Evolutionary conservation across 2,329 filamentous ascomycete genomes (phyloP).

Genomic region (Fusarium phyllophilum): DNA sequence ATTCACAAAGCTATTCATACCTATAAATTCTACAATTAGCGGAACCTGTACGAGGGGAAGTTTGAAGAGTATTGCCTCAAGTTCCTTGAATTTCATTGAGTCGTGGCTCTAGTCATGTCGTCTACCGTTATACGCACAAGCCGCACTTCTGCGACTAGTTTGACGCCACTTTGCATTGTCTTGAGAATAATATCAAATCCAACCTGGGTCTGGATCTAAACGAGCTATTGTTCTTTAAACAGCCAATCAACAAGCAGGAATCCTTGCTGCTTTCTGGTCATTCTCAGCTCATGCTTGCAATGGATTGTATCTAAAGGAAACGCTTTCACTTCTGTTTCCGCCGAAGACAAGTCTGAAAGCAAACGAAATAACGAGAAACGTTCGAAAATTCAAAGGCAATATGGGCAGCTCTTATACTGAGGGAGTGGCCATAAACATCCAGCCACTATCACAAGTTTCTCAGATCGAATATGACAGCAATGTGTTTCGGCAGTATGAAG

Average conservation of each 20-base stretch:
- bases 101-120: background rate
- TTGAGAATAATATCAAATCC: background rate
- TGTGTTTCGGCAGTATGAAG: background rate
- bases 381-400: accelerated
- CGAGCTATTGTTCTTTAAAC: background rate
- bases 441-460: no score
- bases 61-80: no score
- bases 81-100: background rate
- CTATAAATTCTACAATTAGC: accelerated
- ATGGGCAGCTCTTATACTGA: accelerated
- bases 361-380: accelerated
- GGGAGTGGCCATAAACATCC: accelerated
- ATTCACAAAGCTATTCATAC: accelerated
- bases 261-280: accelerated
- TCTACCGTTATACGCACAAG: background rate
- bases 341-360: accelerated
- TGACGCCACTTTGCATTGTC: conserved; percentile 15
- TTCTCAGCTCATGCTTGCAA: background rate
- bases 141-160: background rate
- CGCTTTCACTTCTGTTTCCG: background rate
- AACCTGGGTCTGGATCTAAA: accelerated
- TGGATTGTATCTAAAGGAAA: accelerated
- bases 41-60: accelerated
- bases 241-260: background rate
- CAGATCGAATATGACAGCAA: accelerated